Conservation (phyloP, 179 eudicot species). For the Corrigiola litoralis region DNA sequence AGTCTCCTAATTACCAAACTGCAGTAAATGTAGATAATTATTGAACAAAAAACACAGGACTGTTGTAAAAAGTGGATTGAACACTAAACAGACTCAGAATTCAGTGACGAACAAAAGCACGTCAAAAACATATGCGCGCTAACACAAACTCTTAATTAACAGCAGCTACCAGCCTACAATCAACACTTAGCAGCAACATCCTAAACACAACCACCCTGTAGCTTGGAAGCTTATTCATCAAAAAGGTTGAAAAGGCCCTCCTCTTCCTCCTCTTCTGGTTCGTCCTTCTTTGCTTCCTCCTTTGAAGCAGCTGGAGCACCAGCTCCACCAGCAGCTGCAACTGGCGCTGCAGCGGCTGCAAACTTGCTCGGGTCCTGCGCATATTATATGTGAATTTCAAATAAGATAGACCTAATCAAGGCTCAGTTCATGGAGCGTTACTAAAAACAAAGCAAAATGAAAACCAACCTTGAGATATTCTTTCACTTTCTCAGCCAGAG, state of each 20-base stretch:
- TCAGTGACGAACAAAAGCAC: neutral
- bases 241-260: slow-evolving; percentile 25
- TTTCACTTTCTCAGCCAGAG: slow-evolving; percentile 47
- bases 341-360: slow-evolving; percentile 39
- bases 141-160: neutral
- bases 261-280: slow-evolving; percentile 32
- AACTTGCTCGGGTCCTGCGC: slow-evolving; percentile 55
- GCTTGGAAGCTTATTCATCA: slow-evolving; percentile 11
- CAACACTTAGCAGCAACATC: neutral
- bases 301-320: slow-evolving; percentile 19
- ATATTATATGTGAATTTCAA: neutral
- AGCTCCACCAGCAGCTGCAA: slow-evolving; percentile 19
- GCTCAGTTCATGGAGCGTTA: no score
- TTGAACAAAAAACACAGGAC: no score
- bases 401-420: no score
- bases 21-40: no score
- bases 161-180: neutral
- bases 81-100: neutral
- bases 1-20: neutral
- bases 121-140: neutral
- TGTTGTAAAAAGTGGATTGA: neutral
- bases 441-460: no score
- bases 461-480: slow-evolving; percentile 40
- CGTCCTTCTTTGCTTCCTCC: slow-evolving; percentile 40
- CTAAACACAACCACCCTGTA: neutral